Evolutionary conservation across 768 basidiomycete genomes (phyloP).

Genomic region (Pholiota conissans): DNA sequence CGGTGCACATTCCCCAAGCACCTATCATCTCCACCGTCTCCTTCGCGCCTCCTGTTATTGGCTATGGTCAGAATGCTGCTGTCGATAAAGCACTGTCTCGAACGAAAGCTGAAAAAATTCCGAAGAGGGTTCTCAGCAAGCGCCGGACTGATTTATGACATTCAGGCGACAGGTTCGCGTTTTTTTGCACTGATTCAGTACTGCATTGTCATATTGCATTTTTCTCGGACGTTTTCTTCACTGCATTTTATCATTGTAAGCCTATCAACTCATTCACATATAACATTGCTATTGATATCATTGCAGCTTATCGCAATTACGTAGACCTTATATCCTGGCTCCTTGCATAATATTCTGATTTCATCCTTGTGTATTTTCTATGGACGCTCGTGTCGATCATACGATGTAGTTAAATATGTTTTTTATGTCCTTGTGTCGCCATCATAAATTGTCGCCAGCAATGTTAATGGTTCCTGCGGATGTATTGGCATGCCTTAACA

Average conservation of each 20-base stretch:
- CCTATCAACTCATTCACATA: constrained; percentile 1
- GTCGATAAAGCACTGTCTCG: constrained; percentile 14
- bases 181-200: not conserved
- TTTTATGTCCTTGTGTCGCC: not conserved
- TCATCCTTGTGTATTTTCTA: not conserved
- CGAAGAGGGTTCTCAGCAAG: constrained; percentile 44
- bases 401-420: not conserved
- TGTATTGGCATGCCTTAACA: no score
- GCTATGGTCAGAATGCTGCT: constrained; percentile 13
- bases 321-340: constrained; percentile 4
- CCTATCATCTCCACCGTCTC: constrained; percentile 28
- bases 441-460: not conserved
- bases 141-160: constrained; percentile 36
- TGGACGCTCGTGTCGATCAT: not conserved
- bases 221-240: not conserved
- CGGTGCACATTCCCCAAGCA: constrained; percentile 15
- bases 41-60: constrained; percentile 30
- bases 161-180: not conserved
- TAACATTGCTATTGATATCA: constrained; percentile 6
- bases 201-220: not conserved
- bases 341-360: constrained; percentile 2
- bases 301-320: not conserved
- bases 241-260: not conserved
- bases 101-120: constrained; percentile 21
- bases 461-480: no score